Evolutionary conservation across 176 grass and related monocot species (phyloP).

Genomic region (barley (Hordeum vulgare)): MorexV3_pseudomolecules_assembly NC_058519.1:597997301-597997800

Average conservation of each 20-base stretch:
- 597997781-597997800: not conserved
- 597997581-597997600: not conserved
- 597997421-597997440: not conserved
- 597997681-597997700: not conserved
- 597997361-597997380: not conserved
- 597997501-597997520: not conserved
- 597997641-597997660: not conserved
- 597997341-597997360: not conserved
- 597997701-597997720: not conserved
- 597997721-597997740: not conserved
- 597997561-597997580: not conserved
- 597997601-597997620: not conserved
- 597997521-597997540: not conserved
- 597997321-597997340: not conserved
- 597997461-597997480: not conserved
- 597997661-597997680: not conserved
- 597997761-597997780: not conserved
- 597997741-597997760: not conserved
- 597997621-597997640: not conserved
- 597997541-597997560: not conserved
- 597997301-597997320: conserved; percentile 21
- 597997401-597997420: not conserved
- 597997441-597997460: not conserved
- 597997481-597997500: not conserved
- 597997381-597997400: too few species aligned